Evolutionary conservation across 2,329 filamentous ascomycete genomes (phyloP).

Genomic region (Paraphaeosphaeria sporulosa): DNA sequence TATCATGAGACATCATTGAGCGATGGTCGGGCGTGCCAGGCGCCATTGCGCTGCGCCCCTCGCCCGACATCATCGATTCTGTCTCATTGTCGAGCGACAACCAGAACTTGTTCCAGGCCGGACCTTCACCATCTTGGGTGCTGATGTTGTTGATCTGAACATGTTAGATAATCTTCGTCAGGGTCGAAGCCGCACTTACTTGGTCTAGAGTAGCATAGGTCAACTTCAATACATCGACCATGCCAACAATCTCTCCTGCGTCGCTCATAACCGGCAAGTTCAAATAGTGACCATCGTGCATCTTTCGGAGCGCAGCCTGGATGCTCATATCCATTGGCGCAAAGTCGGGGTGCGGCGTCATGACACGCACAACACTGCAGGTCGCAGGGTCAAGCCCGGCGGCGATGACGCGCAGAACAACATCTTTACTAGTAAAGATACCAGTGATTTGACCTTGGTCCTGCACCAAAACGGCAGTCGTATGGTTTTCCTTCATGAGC

Average conservation of each 20-base stretch:
- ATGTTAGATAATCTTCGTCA: slow-evolving; percentile 18
- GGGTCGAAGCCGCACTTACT: slow-evolving; percentile 58
- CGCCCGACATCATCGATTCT: slow-evolving; percentile 94
- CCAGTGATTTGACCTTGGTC: slow-evolving; percentile 97
- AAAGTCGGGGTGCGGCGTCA: slow-evolving; percentile 99
- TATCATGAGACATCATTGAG: slow-evolving; percentile 83
- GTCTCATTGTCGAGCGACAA: slow-evolving; percentile 93
- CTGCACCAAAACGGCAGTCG: slow-evolving; percentile 93
- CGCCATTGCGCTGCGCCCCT: slow-evolving; percentile 73
- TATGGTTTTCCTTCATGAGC: slow-evolving; percentile 99
- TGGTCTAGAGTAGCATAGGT: slow-evolving; percentile 98
- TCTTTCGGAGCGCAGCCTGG: slow-evolving; percentile 95
- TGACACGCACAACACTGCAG: slow-evolving; percentile 97
- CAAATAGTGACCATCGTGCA: slow-evolving; percentile 99
- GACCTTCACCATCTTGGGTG: slow-evolving; percentile 86
- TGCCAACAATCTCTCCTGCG: slow-evolving; percentile 94
- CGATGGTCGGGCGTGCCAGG: slow-evolving; percentile 72
- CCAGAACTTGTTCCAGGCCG: slow-evolving; percentile 99
- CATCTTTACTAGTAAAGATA: slow-evolving; percentile 99
- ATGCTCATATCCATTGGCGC: slow-evolving; percentile 99
- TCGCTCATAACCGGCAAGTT: slow-evolving; percentile 99
- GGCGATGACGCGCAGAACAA: slow-evolving; percentile 96
- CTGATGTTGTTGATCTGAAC: slow-evolving; percentile 84
- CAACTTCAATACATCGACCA: slow-evolving; percentile 98
- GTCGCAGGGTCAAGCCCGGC: slow-evolving; percentile 92